Evolutionary conservation across 208 protist species (phyloP).

Genomic region (Leishmania lainsoni): DNA sequence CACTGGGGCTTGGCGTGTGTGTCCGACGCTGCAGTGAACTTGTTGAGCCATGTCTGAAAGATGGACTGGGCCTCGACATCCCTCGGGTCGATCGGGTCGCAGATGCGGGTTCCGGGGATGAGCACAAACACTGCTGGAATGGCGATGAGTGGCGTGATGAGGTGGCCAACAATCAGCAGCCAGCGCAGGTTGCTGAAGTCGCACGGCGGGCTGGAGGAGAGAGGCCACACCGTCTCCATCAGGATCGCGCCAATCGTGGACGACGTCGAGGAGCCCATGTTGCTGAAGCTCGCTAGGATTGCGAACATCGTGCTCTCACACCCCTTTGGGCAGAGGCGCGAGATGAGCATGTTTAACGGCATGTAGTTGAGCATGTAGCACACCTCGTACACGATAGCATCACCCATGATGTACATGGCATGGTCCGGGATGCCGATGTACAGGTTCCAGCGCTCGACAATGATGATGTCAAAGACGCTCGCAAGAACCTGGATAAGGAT

Average conservation of each 20-base stretch:
- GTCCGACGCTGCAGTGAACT: not conserved
- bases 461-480: slow-evolving; percentile 64
- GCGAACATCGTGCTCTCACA: slow-evolving; percentile 25
- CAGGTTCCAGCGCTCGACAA: slow-evolving; percentile 66
- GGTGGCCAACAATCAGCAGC: slow-evolving; percentile 57
- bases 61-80: slow-evolving; percentile 32
- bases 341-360: slow-evolving; percentile 75
- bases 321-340: slow-evolving; percentile 69
- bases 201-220: slow-evolving; percentile 46
- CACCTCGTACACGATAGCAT: slow-evolving; percentile 60
- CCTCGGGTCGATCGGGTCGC: slow-evolving; percentile 48
- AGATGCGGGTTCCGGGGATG: slow-evolving; percentile 59
- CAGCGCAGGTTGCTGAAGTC: slow-evolving; percentile 61
- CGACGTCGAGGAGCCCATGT: slow-evolving; percentile 56
- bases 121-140: slow-evolving; percentile 66
- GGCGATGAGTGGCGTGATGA: slow-evolving; percentile 44
- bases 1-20: not conserved
- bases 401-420: slow-evolving; percentile 14
- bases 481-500: slow-evolving; percentile 48
- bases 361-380: slow-evolving; percentile 66
- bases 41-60: slow-evolving; percentile 31
- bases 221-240: slow-evolving; percentile 50
- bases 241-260: slow-evolving; percentile 48
- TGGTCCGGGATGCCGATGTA: slow-evolving; percentile 48
- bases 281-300: slow-evolving; percentile 68